A percentile compares a stretch with the other conserved stretches of the same genome.
Conservation (phyloP, 192 early-diverging fungal species). For the Umbelopsis sp. region DNA sequence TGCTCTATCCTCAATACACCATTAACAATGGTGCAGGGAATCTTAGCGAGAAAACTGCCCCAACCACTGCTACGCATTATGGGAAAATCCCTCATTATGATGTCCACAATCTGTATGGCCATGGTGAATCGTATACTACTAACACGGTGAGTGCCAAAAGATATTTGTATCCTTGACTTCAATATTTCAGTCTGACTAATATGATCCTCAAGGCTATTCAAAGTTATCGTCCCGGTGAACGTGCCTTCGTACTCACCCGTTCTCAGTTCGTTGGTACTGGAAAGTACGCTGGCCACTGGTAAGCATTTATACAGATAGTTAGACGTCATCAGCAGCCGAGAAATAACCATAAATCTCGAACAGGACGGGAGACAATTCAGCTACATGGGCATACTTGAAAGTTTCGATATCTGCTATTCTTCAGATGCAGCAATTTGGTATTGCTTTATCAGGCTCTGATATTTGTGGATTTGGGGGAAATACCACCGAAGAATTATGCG, state of each 20-base stretch:
- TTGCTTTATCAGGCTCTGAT: slow-evolving; percentile 58
- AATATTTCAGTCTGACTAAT: slow-evolving; percentile 13
- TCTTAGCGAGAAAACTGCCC: background rate
- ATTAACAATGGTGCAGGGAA: slow-evolving; percentile 36
- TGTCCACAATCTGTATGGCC: slow-evolving; percentile 26
- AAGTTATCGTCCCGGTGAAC: slow-evolving; percentile 23
- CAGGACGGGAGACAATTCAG: slow-evolving; percentile 39
- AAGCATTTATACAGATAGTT: background rate
- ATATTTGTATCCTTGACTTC: too few species aligned
- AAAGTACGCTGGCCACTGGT: slow-evolving; percentile 15
- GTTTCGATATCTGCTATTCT: slow-evolving; percentile 51
- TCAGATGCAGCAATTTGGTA: slow-evolving; percentile 57
- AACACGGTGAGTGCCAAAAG: too few species aligned
- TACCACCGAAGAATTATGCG: slow-evolving; percentile 50
- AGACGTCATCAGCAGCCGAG: background rate
- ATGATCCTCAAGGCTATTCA: slow-evolving; percentile 41
- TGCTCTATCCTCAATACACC: slow-evolving; percentile 24
- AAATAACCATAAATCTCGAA: background rate
- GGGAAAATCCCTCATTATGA: background rate
- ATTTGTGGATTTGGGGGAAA: slow-evolving; percentile 52
- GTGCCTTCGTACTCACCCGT: slow-evolving; percentile 60
- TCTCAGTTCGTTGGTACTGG: slow-evolving; percentile 67
- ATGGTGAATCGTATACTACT: slow-evolving; percentile 3
- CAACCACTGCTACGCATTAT: background rate
- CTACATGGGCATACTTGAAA: slow-evolving; percentile 45